Conservation (phyloP, 2,329 filamentous ascomycete genomes). For the Lojkania enalia region DNA sequence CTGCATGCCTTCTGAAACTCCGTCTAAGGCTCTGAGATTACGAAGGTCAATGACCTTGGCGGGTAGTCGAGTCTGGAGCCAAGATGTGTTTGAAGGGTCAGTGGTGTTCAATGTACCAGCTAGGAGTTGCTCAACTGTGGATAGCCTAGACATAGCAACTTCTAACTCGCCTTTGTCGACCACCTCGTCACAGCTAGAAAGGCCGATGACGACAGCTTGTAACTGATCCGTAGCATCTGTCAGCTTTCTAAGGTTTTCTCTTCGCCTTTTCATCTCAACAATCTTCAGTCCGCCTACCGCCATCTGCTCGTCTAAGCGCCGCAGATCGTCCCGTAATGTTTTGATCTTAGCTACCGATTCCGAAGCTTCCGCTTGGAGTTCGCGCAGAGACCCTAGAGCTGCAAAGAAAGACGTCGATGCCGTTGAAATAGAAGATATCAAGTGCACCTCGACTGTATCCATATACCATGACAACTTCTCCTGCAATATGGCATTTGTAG, state of each 20-base stretch:
- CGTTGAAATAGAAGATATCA: conserved; percentile 94
- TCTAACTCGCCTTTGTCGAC: conserved; percentile 86
- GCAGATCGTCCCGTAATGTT: conserved; percentile 74
- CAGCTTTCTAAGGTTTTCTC: conserved; percentile 82
- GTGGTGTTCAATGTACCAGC: conserved; percentile 64
- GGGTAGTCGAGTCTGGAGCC: conserved; percentile 40
- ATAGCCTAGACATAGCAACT: conserved; percentile 75
- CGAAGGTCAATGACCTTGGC: conserved; percentile 68
- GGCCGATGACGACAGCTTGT: conserved; percentile 72
- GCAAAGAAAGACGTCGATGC: conserved; percentile 97
- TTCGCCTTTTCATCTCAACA: conserved; percentile 76
- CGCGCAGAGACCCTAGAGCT: conserved; percentile 84
- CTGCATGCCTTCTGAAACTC: conserved; percentile 75
- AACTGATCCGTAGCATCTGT: conserved; percentile 83
- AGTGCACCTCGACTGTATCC: conserved; percentile 96
- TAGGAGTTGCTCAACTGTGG: conserved; percentile 77
- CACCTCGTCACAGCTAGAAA: conserved; percentile 75
- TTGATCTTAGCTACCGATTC: conserved; percentile 90
- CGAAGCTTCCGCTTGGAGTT: conserved; percentile 88
- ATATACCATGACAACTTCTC: conserved; percentile 99
- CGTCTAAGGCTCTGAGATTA: conserved; percentile 75
- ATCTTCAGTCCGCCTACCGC: conserved; percentile 83
- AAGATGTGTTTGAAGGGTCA: conserved; percentile 31
- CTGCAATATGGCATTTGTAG: conserved; percentile 94
- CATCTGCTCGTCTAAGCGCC: conserved; percentile 82